A percentile compares a stretch with the other conserved stretches of the same genome.
phyloP scores from a whole-genome alignment of 2,329 filamentous ascomycete genomes.

The Bisporella sp. region DNA sequence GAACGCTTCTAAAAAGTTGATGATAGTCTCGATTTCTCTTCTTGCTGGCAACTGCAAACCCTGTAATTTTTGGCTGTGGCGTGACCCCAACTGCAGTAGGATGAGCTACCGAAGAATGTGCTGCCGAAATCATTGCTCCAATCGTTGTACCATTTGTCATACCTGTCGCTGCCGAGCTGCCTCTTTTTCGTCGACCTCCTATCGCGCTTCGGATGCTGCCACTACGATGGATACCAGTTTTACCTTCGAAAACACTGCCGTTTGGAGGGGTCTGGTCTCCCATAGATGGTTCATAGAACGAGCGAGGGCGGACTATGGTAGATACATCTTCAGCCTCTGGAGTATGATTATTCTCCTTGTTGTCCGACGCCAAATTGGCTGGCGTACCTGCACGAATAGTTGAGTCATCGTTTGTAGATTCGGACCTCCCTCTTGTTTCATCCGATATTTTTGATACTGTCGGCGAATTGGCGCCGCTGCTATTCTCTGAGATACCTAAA shows the following conservation, averaged over 20 bases:
- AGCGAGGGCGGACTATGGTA: slow-evolving; percentile 33
- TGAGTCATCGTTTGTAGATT: slow-evolving; percentile 18
- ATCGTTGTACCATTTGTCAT: slow-evolving; percentile 54
- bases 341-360: slow-evolving; percentile 13
- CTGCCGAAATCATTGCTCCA: slow-evolving; percentile 65
- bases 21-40: slow-evolving; percentile 97
- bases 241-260: slow-evolving; percentile 59
- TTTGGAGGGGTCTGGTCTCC: slow-evolving; percentile 60
- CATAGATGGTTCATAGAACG: slow-evolving; percentile 42
- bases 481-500: slow-evolving; percentile 66
- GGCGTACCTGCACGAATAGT: slow-evolving; percentile 1
- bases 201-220: slow-evolving; percentile 61
- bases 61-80: slow-evolving; percentile 71
- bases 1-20: slow-evolving; percentile 87
- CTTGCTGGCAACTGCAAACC: slow-evolving; percentile 92
- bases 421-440: slow-evolving; percentile 17
- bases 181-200: slow-evolving; percentile 62
- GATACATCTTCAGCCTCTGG: slow-evolving; percentile 19
- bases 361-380: slow-evolving; percentile 9
- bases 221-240: slow-evolving; percentile 42
- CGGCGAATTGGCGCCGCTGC: slow-evolving; percentile 46
- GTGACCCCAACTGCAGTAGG: slow-evolving; percentile 44
- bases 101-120: slow-evolving; percentile 61
- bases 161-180: slow-evolving; percentile 63
- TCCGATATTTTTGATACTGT: slow-evolving; percentile 49